Conservation (phyloP, 2,329 filamentous ascomycete species). For the Leptographium radiaticola region DNA sequence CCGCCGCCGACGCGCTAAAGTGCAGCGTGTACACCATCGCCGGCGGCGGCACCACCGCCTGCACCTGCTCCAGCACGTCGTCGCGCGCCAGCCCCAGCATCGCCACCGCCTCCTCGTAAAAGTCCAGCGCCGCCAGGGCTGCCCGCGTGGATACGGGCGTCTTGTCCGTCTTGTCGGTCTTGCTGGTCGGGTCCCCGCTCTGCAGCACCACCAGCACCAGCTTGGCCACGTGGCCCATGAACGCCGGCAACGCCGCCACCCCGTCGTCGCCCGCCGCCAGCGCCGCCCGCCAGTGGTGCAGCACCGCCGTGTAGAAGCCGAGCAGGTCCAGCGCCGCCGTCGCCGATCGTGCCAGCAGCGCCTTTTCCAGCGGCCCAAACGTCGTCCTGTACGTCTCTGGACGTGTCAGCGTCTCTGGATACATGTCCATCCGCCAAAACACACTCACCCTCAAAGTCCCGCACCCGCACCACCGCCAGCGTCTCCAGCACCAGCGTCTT, state of each 20-base stretch:
- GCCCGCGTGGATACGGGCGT: constrained; percentile 5
- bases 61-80: constrained; percentile 38
- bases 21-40: constrained; percentile 57
- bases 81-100: constrained; percentile 36
- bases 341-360: constrained; percentile 32
- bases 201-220: constrained; percentile 50
- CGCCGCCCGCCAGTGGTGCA: constrained; percentile 43
- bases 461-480: constrained; percentile 40
- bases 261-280: constrained; percentile 25
- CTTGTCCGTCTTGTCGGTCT: constrained; percentile 22
- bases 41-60: constrained; percentile 55
- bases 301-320: constrained; percentile 51
- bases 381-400: constrained; percentile 37
- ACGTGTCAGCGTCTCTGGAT: background rate
- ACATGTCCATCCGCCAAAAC: background rate
- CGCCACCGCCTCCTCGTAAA: constrained; percentile 50
- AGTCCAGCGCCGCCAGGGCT: constrained; percentile 49
- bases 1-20: constrained; percentile 50
- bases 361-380: constrained; percentile 37
- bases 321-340: constrained; percentile 49
- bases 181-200: constrained; percentile 27
- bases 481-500: constrained; percentile 42
- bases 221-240: constrained; percentile 37
- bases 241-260: constrained; percentile 18
- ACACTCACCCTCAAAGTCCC: constrained; percentile 27